These are phyloP conservation scores for Exophiala sp. DNA, from an alignment of 2,329 filamentous ascomycete genomes.

Conservation along the genomic window DNA sequence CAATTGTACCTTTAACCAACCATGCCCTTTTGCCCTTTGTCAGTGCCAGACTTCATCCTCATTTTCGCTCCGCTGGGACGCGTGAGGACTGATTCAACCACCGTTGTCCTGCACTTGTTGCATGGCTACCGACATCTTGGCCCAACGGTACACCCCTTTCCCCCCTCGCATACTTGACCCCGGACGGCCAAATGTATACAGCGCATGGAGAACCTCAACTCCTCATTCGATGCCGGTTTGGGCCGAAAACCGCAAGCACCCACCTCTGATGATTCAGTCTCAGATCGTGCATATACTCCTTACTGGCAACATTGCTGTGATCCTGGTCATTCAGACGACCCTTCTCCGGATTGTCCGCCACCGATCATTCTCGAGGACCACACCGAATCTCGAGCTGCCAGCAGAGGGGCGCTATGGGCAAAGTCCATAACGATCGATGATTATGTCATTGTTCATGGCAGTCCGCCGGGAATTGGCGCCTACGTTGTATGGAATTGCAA, in stretches of 20 bases:
- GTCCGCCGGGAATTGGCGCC: constrained; percentile 56
- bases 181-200: constrained; percentile 1
- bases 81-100: not conserved
- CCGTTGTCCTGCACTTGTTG: not conserved
- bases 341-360: constrained; percentile 37
- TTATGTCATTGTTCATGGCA: constrained; percentile 55
- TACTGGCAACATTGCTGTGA: constrained; percentile 44
- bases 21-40: not conserved
- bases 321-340: constrained; percentile 38
- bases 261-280: not conserved
- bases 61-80: not conserved
- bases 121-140: not conserved
- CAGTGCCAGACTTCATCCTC: not conserved
- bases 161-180: constrained; percentile 1
- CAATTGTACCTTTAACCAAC: not conserved
- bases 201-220: constrained; percentile 13
- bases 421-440: constrained; percentile 57
- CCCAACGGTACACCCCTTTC: not conserved
- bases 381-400: constrained; percentile 49
- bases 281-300: constrained; percentile 31
- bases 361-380: constrained; percentile 60
- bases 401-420: constrained; percentile 57
- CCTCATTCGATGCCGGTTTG: constrained; percentile 6
- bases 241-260: constrained; percentile 5
- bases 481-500: constrained; percentile 93